A percentile compares a stretch with the other conserved stretches of the same genome.
Conservation (phyloP, 176 grass and related monocot species). For the Oryza brachyantha region DNA sequence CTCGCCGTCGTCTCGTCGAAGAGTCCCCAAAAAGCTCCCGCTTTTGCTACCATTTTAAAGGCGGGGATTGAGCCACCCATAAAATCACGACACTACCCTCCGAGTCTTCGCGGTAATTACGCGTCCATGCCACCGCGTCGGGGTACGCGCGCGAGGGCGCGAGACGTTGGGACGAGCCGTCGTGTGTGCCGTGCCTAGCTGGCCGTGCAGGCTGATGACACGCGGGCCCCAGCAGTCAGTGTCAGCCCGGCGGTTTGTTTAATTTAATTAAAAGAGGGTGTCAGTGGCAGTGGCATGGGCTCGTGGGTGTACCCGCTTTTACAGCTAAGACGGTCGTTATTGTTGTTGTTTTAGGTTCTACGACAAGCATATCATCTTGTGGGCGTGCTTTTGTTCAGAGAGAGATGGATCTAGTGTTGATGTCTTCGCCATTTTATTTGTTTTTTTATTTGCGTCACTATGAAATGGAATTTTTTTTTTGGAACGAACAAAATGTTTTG, state of each 20-base stretch:
- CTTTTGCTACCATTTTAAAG: constrained; percentile 66
- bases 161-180: constrained; percentile 5
- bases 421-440: neutral
- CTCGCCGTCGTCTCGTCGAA: neutral
- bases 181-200: no score
- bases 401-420: neutral
- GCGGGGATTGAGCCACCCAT: neutral
- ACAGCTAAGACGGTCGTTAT: constrained; percentile 16
- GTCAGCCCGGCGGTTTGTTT: no score
- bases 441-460: no score
- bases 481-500: neutral
- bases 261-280: neutral
- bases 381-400: neutral
- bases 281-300: neutral
- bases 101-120: rapidly evolving
- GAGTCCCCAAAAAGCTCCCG: constrained; percentile 26
- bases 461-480: no score
- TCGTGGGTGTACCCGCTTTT: neutral
- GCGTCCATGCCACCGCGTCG: neutral
- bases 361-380: neutral
- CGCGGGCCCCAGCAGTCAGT: neutral
- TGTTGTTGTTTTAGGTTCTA: neutral
- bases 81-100: neutral
- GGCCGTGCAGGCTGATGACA: neutral
- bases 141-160: neutral